Base-by-base conservation (phyloP, 495 filamentous ascomycete genomes). In the Viridothelium virens region DNA sequence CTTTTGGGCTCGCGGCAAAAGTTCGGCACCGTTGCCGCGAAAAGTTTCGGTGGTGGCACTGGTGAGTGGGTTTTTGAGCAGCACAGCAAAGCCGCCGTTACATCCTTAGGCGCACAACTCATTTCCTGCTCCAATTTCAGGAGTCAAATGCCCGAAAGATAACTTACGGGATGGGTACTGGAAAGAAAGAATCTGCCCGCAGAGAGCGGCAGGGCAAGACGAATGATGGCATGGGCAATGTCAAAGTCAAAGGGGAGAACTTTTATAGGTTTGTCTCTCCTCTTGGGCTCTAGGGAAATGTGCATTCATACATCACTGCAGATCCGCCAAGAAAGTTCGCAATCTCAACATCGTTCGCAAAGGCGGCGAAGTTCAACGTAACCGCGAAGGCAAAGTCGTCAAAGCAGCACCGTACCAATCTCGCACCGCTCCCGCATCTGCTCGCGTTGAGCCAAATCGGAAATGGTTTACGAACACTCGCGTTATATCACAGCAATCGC, bases 211-310 rank as follows among this genome's bases (percentile, higher is more conserved):
- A 96, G 82, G 91, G 91, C 63, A 91, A 92, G 81, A 79, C 80
- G 61, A 83, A 82, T 66, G 87, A 91, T 83, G 92, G 91, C 71
- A 92, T 93, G 89, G 82, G 75, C 66, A 96, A 97, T 79, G 91
- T 97, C 64, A 90, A 87, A 74, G 81, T 84, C 67, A 98, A 98
- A 77, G 94, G 95, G 76, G 95, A 97, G 83, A 96, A 96, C 77
- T 96, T 96, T 78, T 96, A 95, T 77, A 83, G 90, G 80, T 87
- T 80, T 66, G 77, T 63, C 34, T 33, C 31, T 38, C 38, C 2
- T 34, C 41, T 50, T 25, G 12, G 1, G 2, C 65, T 62, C 65
- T 7, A 3, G 59, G 33, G 1, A 9, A 18, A 44, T 2, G 1
- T 10, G 37, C 31, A 31, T 39, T 61, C 10, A 31, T 65, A 47